Evolutionary conservation across 2,329 filamentous ascomycete species (phyloP), one percentile per base, ranked within the genome.

Genomic region (Aureobasidium melanogenum): DNA sequence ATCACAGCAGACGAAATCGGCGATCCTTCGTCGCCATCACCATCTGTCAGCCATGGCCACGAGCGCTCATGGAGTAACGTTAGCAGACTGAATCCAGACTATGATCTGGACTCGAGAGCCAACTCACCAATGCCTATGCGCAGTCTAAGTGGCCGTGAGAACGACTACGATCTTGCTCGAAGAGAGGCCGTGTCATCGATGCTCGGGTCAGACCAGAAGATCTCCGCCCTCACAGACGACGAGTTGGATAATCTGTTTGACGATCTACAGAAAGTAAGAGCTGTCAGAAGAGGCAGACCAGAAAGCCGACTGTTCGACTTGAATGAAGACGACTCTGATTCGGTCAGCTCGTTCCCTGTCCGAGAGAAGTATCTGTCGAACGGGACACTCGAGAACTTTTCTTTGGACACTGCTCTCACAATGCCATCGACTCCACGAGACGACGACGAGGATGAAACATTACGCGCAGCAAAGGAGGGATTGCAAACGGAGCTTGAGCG

Each of bases 341-440:
- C 93, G 0, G 84, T 88, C 51, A 88, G 87, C 30, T 97, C 93
- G 0, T 97, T 92, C 70, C 88, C 91, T 1, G 80, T 92, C 32
- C 83, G 94, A 56, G 94, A 99, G 68, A 97, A 97, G 70, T 97
- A 97, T 74, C 84, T 96, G 77, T 97, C 92, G 2, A 94, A 88
- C 60, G 93, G 93, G 1, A 72, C 65, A 5, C 82, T 97, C 58
- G 94, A 99, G 75, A 97, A 96, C 71, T 94, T 97, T 69, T 97
- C 93, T 1, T 80, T 99, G 17, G 94, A 99, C 71, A 99, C 94
- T 1, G 88, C 87, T 14, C 80, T 99, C 55, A 99, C 94, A 0
- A 91, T 97, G 81, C 94, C 94, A 1, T 95, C 91, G 0, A 97
- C 93, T 0, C 94, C 94, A 2, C 89, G 85, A 63, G 86, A 88